Base-by-base conservation (phyloP, 1,139 yeast species). In the Nematodospora anomalae region DNA sequence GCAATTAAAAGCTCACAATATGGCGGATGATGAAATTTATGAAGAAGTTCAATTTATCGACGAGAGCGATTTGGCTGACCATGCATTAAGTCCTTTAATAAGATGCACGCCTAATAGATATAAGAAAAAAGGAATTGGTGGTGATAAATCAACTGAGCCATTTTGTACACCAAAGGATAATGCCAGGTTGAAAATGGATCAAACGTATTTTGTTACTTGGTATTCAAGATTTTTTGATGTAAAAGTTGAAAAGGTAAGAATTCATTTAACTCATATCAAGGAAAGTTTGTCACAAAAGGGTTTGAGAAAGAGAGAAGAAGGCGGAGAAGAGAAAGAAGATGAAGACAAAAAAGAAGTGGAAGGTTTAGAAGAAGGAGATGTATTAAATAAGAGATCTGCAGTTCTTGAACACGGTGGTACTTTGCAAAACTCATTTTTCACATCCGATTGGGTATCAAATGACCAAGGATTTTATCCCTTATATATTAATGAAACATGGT, bases 91-190 rank as follows among this genome's bases (percentile, higher is more conserved):
- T 51, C 96, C 96, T 0, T 59, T 88, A 38, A 75, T 86, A 51
- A 73, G 96, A 60, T 88, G 96, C 62, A 84, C 90, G 3, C 96
- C 96, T 1, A 83, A 83, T 36, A 60, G 73, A 32, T 88, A 84
- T 55, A 71, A 68, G 52, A 74, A 73, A 49, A 84, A 80, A 57
- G 92, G 92, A 7, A 41, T 67, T 29, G 81, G 79, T 25, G 78
- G 77, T 50, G 76, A 76, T 44, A 57, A 60, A 16, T 43, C 60
- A 0, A 75, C 87, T 26, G 90, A 71, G 39, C 96, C 96, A 12
- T 85, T 87, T 58, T 88, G 96, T 58, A 76, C 85, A 18, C 96
- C 96, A 13, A 68, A 64, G 23, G 92, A 85, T 46, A 71, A 78
- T 43, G 53, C 68, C 10, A 67, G 62, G 28, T 67, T 83, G 60